Evolutionary conservation across 306 rosid species (phyloP), one percentile per base, ranked within the genome.

Genomic region (Rosa persica): DNA sequence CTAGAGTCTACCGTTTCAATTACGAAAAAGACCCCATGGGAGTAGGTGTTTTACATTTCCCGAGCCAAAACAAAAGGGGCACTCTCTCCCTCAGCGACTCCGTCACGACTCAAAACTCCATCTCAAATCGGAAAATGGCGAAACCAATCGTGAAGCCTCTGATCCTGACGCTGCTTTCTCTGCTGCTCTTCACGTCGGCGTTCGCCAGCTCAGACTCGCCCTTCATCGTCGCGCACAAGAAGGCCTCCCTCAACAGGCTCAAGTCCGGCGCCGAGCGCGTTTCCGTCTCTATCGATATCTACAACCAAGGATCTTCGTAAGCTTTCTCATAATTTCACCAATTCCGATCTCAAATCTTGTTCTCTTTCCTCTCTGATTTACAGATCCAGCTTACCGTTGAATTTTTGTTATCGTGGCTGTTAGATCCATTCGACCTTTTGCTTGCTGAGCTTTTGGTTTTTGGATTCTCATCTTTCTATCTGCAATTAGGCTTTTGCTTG

Each of bases 261-360:
- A 95, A 95, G 86, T 84, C 98, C 60, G 99, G 98, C 79, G 85
- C 85, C 64, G 99, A 95, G 78, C 95, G 93, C 67, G 94, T 93
- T 81, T 77, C 90, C 22, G 99, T 95, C 79, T 75, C 98, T 83
- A 83, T 95, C 84, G 98, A 95, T n/a, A 85, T 95, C 86, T 95
- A 89, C 89, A 95, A 95, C 77, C 98, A 93, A 86, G 99, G 99
- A 87, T 81, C 93, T 72, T 88, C 94, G 99, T 95, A 89, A 8
- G 96, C 79, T 64, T 42, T 17, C 42, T 38, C 60, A 17, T 15
- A 12, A 38, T 70, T 76, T 57, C 30, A 15, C 70, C 1, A 1
- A 38, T 77, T 72, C n/a, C 15, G 23, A 11, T 78, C 75, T 58
- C 22, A 5, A 38, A 48, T 75, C 54, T 73, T 74, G 76, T 86